phyloP scores from a whole-genome alignment of 2,329 filamentous ascomycete species.

The Stachybotrys echinatus region DNA sequence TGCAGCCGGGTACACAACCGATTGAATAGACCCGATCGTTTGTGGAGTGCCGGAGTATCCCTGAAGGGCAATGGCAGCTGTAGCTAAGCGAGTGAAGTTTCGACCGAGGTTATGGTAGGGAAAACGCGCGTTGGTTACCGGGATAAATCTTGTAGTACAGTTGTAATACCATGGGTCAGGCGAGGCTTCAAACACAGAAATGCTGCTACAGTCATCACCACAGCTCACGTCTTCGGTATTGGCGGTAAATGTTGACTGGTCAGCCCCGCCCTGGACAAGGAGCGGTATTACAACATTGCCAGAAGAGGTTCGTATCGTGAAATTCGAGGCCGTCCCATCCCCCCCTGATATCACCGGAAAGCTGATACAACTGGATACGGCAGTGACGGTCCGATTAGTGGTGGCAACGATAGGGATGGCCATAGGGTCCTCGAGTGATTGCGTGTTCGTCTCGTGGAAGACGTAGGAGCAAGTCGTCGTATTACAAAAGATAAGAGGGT shows the following conservation, averaged over 20 bases:
- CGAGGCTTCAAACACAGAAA: constrained; percentile 15
- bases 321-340: constrained; percentile 8
- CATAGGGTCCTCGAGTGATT: not conserved
- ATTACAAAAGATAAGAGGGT: constrained; percentile 26
- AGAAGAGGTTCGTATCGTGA: constrained; percentile 7
- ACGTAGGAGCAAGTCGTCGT: constrained; percentile 22
- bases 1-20: not conserved
- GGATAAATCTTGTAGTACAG: constrained; percentile 13
- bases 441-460: constrained; percentile 27
- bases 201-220: constrained; percentile 11
- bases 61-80: constrained; percentile 14
- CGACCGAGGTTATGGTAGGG: constrained; percentile 11
- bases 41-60: constrained; percentile 7
- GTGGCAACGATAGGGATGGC: constrained; percentile 5
- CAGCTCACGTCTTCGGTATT: constrained; percentile 11
- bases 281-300: constrained; percentile 5
- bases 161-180: constrained; percentile 12
- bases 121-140: constrained; percentile 10
- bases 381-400: constrained; percentile 11
- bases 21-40: not conserved
- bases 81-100: constrained; percentile 12
- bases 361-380: constrained; percentile 8
- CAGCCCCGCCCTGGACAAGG: constrained; percentile 8
- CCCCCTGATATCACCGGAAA: constrained; percentile 13
- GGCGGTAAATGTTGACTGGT: constrained; percentile 15